Evolutionary conservation across 176 grass and related monocot species (phyloP).

Genomic region (Phoenix roebelenii): DNA sequence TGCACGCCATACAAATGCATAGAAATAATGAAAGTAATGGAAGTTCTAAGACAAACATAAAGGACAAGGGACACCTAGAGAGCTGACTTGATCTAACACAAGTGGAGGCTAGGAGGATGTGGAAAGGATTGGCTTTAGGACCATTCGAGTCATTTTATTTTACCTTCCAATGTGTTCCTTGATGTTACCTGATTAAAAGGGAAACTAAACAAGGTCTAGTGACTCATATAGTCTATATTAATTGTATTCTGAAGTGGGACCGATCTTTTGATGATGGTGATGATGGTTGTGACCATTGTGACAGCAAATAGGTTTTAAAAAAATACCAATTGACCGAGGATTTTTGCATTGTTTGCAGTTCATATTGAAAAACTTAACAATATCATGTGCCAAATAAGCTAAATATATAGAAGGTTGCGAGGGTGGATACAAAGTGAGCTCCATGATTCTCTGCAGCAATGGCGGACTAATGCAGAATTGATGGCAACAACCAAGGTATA

Average conservation of each 20-base stretch:
- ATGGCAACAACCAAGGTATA: no score
- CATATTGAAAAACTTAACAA: no score
- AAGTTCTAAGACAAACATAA: neutral
- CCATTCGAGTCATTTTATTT: neutral
- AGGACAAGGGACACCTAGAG: no score
- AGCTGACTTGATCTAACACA: no score
- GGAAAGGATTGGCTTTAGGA: neutral
- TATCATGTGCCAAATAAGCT: no score
- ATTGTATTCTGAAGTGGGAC: neutral
- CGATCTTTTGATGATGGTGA: neutral
- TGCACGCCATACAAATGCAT: slow-evolving; percentile 14
- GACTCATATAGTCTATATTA: neutral
- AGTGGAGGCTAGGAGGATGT: neutral
- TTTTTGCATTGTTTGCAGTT: no score
- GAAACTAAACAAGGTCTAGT: neutral
- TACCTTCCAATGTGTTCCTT: neutral
- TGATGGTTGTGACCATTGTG: neutral
- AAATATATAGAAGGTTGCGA: no score
- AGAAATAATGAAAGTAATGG: neutral
- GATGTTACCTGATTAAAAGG: neutral
- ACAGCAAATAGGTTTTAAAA: neutral
- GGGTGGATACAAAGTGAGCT: no score
- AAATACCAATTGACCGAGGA: no score
- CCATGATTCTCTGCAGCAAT: no score
- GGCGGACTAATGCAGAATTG: no score